A percentile compares a stretch with the other conserved stretches of the same genome.
Conservation (phyloP, 1,284 basidiomycete genomes). For the Pholiota adiposa region DNA sequence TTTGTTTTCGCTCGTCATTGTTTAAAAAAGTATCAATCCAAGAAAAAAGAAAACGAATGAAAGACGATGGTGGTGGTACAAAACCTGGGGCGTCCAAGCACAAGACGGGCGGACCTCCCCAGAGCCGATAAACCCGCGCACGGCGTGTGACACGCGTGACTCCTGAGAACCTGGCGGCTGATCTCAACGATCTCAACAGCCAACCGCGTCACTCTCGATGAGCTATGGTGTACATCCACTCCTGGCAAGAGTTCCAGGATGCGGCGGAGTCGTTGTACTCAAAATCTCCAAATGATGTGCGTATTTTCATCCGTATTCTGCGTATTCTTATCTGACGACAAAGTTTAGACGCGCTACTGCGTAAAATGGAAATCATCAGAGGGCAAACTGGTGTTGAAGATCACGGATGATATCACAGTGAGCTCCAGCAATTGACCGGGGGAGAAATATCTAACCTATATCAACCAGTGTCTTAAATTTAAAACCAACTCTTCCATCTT, state of each 20-base stretch:
- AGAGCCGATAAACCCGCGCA: slow-evolving; percentile 6
- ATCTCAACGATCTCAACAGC: slow-evolving; percentile 9
- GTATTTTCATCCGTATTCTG: slow-evolving; percentile 27
- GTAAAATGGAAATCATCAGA: slow-evolving; percentile 86
- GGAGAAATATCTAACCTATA: not conserved
- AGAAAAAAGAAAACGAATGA: slow-evolving; percentile 3
- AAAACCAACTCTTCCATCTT: slow-evolving; percentile 92
- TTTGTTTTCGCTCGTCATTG: slow-evolving; percentile 45
- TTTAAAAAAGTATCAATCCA: not conserved
- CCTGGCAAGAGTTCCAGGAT: slow-evolving; percentile 86
- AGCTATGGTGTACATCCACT: slow-evolving; percentile 74
- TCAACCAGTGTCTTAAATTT: slow-evolving; percentile 87
- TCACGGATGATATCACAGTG: slow-evolving; percentile 88
- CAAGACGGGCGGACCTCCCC: slow-evolving; percentile 18
- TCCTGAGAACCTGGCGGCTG: slow-evolving; percentile 15
- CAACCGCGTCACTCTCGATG: slow-evolving; percentile 34
- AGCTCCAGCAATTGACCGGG: slow-evolving; percentile 35
- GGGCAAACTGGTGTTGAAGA: slow-evolving; percentile 87
- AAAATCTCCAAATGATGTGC: slow-evolving; percentile 75
- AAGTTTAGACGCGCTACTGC: slow-evolving; percentile 82
- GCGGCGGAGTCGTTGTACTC: slow-evolving; percentile 83
- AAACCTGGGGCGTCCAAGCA: not conserved
- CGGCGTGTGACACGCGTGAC: slow-evolving; percentile 15
- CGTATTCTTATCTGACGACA: not conserved
- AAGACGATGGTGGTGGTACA: not conserved